Conservation (phyloP, 1,284 basidiomycete species). For the Boletus sp. region DNA sequence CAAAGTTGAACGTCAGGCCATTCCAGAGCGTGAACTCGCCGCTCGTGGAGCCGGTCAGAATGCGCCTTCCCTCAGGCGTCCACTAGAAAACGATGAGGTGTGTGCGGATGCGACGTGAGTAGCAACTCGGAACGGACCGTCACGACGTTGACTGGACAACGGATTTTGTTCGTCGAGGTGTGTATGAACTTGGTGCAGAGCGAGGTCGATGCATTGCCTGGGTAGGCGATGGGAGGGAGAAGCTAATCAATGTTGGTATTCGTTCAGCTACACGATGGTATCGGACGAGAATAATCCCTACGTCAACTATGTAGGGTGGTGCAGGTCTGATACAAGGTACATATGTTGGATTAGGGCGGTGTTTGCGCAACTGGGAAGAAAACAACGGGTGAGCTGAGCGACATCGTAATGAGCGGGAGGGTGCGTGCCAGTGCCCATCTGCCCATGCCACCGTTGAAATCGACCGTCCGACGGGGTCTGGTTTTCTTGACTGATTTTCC, state of each 20-base stretch:
- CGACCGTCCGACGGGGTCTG: constrained; percentile 88
- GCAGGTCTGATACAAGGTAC: constrained; percentile 76
- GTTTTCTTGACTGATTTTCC: constrained; percentile 84
- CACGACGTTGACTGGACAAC: constrained; percentile 94
- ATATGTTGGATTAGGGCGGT: constrained; percentile 69
- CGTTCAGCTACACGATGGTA: constrained; percentile 19
- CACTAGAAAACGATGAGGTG: constrained; percentile 51
- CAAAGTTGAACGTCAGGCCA: constrained; percentile 98
- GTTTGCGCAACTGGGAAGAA: constrained; percentile 59
- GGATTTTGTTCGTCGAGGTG: constrained; percentile 97
- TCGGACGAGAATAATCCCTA: constrained; percentile 39
- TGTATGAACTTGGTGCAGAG: constrained; percentile 95
- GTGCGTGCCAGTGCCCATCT: constrained; percentile 70
- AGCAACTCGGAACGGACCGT: constrained; percentile 54
- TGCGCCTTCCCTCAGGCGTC: constrained; percentile 91
- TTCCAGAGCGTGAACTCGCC: constrained; percentile 99
- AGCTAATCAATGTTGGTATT: constrained; percentile 51
- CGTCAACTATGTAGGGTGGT: constrained; percentile 81
- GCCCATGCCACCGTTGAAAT: constrained; percentile 86
- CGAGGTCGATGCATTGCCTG: constrained; percentile 84
- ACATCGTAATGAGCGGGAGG: background rate
- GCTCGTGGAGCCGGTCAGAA: constrained; percentile 92
- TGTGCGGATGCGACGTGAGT: background rate
- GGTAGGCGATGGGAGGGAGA: constrained; percentile 87
- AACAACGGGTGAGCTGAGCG: background rate